Evolutionary conservation across 2,329 filamentous ascomycete species (phyloP).

Genomic region (Pseudogymnoascus sp.): DNA sequence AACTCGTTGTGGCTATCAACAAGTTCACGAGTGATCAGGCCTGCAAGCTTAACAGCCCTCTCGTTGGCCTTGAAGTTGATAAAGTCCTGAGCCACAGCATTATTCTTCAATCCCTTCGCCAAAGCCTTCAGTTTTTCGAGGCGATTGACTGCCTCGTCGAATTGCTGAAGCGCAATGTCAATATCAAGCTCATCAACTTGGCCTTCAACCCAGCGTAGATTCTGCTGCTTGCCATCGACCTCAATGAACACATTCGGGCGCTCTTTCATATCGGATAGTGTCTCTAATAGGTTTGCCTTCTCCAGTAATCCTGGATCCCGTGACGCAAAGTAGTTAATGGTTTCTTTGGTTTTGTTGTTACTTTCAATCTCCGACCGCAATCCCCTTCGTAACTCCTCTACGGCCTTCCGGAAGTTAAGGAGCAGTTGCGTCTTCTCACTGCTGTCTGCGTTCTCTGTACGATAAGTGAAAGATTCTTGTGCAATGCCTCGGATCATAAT

Average conservation of each 20-base stretch:
- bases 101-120: constrained; percentile 74
- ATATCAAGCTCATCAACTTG: constrained; percentile 97
- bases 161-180: constrained; percentile 82
- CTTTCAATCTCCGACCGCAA: constrained; percentile 82
- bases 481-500: constrained; percentile 84
- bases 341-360: constrained; percentile 75
- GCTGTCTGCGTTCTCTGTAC: constrained; percentile 74
- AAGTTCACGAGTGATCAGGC: constrained; percentile 69
- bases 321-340: constrained; percentile 77
- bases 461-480: constrained; percentile 88
- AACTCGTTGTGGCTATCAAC: constrained; percentile 70
- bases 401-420: constrained; percentile 83
- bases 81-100: constrained; percentile 81
- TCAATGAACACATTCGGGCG: constrained; percentile 73
- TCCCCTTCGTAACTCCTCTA: constrained; percentile 83
- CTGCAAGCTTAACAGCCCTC: constrained; percentile 69
- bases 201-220: constrained; percentile 87
- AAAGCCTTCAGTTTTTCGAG: constrained; percentile 81
- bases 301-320: constrained; percentile 70
- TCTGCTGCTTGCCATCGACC: constrained; percentile 93
- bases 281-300: constrained; percentile 74
- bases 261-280: constrained; percentile 70
- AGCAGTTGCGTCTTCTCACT: constrained; percentile 74
- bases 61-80: constrained; percentile 89
- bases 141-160: constrained; percentile 74